Base-by-base conservation (phyloP, 1,284 basidiomycete genomes). In the Athelia sp. region DNA sequence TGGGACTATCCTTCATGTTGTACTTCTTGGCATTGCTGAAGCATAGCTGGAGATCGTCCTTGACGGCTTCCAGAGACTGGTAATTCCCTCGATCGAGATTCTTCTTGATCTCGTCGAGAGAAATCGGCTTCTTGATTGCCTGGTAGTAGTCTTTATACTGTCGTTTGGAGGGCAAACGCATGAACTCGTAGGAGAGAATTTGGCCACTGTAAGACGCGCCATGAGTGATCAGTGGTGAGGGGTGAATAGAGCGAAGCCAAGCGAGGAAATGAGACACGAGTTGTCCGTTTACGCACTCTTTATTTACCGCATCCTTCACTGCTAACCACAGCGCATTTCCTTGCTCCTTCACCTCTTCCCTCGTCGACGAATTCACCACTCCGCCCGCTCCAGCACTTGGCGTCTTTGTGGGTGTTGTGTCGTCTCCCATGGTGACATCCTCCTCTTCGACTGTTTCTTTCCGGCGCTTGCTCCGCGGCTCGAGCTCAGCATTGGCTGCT, bases 21-120 rank as follows among this genome's bases (percentile, higher is more conserved):
- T 94, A 98, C 56, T 78, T 73, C 70, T 91, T 91, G 18, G 94
- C 94, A 64, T 98, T 98, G 59, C 76, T 79, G 67, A 94, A 96
- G 66, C 93, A 91, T 32, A 85, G 75, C 58, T 94, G 90, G 45
- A 94, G 82, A 61, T 95, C 94, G 46, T 78, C 75, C 58, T 80
- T 85, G 61, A 93, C 84, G 24, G 80, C 81, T 45, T 87, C 79
- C 36, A 91, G 73, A 6, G 82, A 76, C 14, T 73, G 59, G 63
- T 96, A 98, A 31, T 62, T 63, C 50, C 77, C 70, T 43, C 72
- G 70, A 45, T 90, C 80, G 46, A 96, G 78, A 60, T 84, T 79
- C 56, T 76, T 79, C 76, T 89, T 90, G 68, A 98, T 91, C 56
- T 95, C 87, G 46, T 91, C 86, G 48, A 97, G 75, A 22, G 91